Evolutionary conservation across 768 basidiomycete genomes (phyloP).

Genomic region (Hemileccinum impolitum): DNA sequence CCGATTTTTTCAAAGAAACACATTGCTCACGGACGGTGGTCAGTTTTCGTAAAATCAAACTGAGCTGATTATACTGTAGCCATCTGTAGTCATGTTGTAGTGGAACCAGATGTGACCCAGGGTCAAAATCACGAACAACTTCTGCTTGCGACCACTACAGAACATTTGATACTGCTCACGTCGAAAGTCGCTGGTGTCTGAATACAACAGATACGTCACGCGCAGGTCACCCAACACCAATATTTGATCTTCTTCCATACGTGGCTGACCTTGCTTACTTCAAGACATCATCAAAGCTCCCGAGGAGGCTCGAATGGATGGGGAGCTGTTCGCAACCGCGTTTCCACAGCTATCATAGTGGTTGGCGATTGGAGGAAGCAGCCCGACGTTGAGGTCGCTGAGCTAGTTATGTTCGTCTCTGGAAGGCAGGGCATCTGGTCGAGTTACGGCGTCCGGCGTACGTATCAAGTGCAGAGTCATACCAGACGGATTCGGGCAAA

Average conservation of each 20-base stretch:
- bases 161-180: background rate
- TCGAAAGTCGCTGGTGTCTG: background rate
- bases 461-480: background rate
- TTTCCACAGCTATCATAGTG: background rate
- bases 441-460: too few species aligned
- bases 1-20: background rate
- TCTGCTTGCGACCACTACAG: background rate
- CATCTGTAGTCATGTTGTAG: background rate
- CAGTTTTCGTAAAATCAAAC: background rate
- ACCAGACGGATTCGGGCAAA: background rate
- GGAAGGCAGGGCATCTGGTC: too few species aligned
- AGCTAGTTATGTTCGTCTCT: background rate
- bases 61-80: too few species aligned
- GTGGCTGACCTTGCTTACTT: slow-evolving; percentile 1
- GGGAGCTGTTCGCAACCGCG: background rate
- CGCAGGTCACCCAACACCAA: too few species aligned
- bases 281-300: background rate
- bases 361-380: too few species aligned
- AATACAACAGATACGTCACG: background rate
- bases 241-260: background rate
- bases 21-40: slow-evolving; percentile 9
- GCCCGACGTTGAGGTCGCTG: background rate
- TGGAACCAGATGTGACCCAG: slow-evolving; percentile 13
- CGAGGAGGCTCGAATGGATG: background rate
- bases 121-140: slow-evolving; percentile 4